Evolutionary conservation across 257 asterid species (phyloP), one percentile per base, ranked within the genome.

Genomic region (Anisodus acutangulus): DNA sequence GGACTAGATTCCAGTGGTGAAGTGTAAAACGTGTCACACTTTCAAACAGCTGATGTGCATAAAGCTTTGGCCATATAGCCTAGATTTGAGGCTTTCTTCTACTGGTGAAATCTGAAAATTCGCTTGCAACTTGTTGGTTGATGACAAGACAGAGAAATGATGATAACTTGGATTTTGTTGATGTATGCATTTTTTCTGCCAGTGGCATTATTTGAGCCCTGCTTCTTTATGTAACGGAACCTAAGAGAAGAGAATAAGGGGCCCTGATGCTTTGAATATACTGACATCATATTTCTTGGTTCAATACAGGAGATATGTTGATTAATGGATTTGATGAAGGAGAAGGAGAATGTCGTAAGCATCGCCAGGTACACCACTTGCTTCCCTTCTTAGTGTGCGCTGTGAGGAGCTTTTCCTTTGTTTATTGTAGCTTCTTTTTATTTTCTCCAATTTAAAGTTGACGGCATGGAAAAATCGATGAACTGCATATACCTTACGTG

Each of bases 301-400:
- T 45, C 72, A 83, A 81, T 84, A 80, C 92, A 95, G 96, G 90
- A 86, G 88, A 82, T 9, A 93, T 94, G 99, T 60, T 87, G 15
- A 87, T 69, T 59, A 87, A 90, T 85, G 92, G 91, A 81, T 68
- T 79, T 81, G 89, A 86, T 85, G 84, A 82, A 81, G 91, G 88
- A 81, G 97, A 87, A 83, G 91, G 80, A 41, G 92, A 94, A 54
- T 83, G 89, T 2, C 78, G 87, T 72, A 82, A 70, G 31, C 69
- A 82, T 82, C 15, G 15, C 26, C 37, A 68, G 80, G 79, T 85
- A 60, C 69, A 10, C 49, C 15, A 41, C 9, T 43, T 84, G 59
- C 41, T 86, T 17, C 60, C 43, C 71, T 80, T 6, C 55, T 35
- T 80, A 41, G 59, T 74, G 62, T 76, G 64, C 11, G 15, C 49